Evolutionary conservation across 345 rosid genomes (phyloP).

Genomic region (Murraya paniculata): DNA sequence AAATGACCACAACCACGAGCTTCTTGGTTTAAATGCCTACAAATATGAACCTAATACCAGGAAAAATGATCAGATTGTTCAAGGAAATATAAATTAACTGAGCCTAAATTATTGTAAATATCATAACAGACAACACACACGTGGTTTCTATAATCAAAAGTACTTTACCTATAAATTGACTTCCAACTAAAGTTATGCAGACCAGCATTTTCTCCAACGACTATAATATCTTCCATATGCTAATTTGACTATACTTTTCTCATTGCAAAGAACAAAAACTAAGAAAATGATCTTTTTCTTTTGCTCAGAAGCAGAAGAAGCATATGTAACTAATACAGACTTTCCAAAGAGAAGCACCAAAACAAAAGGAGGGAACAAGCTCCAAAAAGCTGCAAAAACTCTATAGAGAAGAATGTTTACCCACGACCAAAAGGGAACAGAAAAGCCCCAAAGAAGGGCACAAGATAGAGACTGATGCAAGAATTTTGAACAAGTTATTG

Average conservation of each 20-base stretch:
- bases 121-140: neutral
- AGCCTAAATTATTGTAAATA: neutral
- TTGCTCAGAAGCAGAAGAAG: neutral
- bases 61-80: neutral
- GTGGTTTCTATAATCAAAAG: neutral
- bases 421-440: neutral
- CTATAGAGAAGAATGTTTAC: neutral
- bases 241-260: neutral
- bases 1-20: constrained; percentile 79
- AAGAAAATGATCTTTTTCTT: neutral
- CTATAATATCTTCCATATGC: neutral
- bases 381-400: neutral
- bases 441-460: neutral
- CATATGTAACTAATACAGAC: neutral
- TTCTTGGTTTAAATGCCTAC: constrained; percentile 86
- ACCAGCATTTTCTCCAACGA: neutral
- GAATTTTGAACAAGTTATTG: neutral
- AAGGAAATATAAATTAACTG: neutral
- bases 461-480: neutral
- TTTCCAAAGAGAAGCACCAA: too few relatives aligned
- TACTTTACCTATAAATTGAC: neutral
- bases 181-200: neutral
- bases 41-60: constrained; percentile 68
- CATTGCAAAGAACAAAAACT: neutral
- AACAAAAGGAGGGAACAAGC: neutral